Evolutionary conservation across 345 rosid species (phyloP).

Genomic region (Gossypium longicalyx): DNA sequence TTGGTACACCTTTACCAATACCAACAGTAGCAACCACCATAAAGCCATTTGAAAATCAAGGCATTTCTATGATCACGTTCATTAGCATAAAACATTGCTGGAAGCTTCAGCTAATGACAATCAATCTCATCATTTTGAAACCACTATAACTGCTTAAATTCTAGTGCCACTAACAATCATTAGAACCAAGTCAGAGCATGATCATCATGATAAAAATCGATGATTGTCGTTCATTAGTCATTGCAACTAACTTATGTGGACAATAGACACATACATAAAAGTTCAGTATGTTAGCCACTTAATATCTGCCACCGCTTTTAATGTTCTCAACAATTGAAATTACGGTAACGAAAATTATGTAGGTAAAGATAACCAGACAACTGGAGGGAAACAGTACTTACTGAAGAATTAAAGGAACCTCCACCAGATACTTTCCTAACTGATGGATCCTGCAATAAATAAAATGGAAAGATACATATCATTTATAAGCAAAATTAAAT

Average conservation of each 20-base stretch:
- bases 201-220: background rate
- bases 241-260: background rate
- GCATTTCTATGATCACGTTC: background rate
- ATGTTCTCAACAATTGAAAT: slow-evolving; percentile 1
- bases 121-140: background rate
- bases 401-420: slow-evolving; percentile 53
- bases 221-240: background rate
- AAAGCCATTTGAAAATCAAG: background rate
- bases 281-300: background rate
- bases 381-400: slow-evolving; percentile 25
- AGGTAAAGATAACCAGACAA: slow-evolving; percentile 1
- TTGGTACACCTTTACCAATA: background rate
- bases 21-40: background rate
- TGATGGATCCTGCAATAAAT: slow-evolving; percentile 36
- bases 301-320: background rate
- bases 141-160: background rate
- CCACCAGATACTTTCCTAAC: slow-evolving; percentile 45
- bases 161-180: background rate
- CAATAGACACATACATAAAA: slow-evolving; percentile 1
- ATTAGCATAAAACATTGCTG: background rate
- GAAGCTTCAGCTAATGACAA: background rate
- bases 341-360: background rate
- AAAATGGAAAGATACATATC: slow-evolving; percentile 14
- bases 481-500: background rate
- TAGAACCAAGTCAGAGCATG: background rate